Evolutionary conservation across 805 yeast genomes (phyloP), one percentile per base, ranked within the genome.

Genomic region (Nakazawaea populi): DNA sequence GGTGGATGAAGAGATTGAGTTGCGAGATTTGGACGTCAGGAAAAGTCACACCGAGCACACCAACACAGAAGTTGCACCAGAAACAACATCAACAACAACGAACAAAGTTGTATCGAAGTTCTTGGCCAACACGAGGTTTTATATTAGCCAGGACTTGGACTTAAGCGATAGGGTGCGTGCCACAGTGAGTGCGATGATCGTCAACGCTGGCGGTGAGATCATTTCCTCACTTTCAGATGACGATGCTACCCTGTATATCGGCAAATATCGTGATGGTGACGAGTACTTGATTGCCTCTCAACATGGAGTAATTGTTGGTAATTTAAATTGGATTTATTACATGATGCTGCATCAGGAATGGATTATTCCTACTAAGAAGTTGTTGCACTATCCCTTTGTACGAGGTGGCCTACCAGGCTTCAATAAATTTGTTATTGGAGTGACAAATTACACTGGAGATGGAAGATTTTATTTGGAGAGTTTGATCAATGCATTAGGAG

Each of bases 371-470:
- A 59, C 62, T 1, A 65, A 64, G 37, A 77, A 77, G 55, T 64
- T 91, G 14, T 73, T 89, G 5, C 90, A 87, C 58, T 81, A 82
- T 59, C 98, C 98, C 0, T 70, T 74, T 4, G 83, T 81, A 5
- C 62, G 64, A 27, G 70, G 63, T 1, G 82, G 82, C 0, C 57
- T 89, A 2, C 70, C 76, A 1, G 80, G 74, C 5, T 78, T 86
- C 72, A 67, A 69, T 12, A 73, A 76, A n/a, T 64, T 81, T 38
- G 68, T 73, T 4, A 77, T 89, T 9, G 75, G 89, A 8, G 77
- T 88, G 3, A 84, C 97, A 0, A 89, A 89, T 59, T 90, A 87
- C 61, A 78, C 86, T 27, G 97, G 97, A 0, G 94, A 87, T 60
- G 87, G 96, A 1, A 70, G 99, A 42, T 69, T 72, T 38, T 92